Base-by-base conservation (phyloP, 345 rosid genomes). In the Eucalyptus pauciflora region DNA sequence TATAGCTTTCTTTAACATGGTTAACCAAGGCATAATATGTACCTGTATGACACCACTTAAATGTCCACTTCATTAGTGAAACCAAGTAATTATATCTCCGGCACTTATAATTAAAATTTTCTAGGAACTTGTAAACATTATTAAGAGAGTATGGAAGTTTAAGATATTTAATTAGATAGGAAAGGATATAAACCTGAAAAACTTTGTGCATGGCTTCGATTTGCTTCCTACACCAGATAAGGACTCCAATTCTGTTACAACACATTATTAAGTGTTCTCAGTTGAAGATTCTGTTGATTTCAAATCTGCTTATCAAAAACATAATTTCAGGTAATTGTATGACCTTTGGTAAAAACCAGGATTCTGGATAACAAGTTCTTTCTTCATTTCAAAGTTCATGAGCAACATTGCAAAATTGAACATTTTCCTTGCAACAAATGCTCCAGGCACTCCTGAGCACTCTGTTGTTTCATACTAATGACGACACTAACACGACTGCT, bases 171-270 rank as follows among this genome's bases (percentile, higher is more conserved):
- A 92, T 92, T 93, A 89, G 95, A 91, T 93, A 92, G 93, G 93
- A 69, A 89, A 92, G 93, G 96, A 95, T 96, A 92, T 93, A 92
- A 98, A 98, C 99, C 99, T 98, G 99, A 94, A 98, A 97, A 95
- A 98, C 92, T 98, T 98, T 92, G 98, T 97, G 98, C 99, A 97
- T 94, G 99, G 99, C 99, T 98, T 98, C 96, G 96, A 97, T 96
- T 98, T 98, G 99, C 99, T 98, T 97, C 99, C 99, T 98, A 97
- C 96, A 97, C 96, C 99, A 93, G 95, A 94, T 92, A 95, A 93
- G 89, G 96, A 93, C 92, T 98, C 98, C 96, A 89, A 89, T 94
- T 97, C 99, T 97, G 99, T 96, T 93, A 86, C 96, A 95, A 90
- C 92, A 96, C 91, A 96, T 96, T 96, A 94, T 93, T 94, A 89